These are phyloP conservation scores for Tubosaeta sp. DNA, from an alignment of 768 basidiomycete genomes.

Conservation along the genomic window DNA sequence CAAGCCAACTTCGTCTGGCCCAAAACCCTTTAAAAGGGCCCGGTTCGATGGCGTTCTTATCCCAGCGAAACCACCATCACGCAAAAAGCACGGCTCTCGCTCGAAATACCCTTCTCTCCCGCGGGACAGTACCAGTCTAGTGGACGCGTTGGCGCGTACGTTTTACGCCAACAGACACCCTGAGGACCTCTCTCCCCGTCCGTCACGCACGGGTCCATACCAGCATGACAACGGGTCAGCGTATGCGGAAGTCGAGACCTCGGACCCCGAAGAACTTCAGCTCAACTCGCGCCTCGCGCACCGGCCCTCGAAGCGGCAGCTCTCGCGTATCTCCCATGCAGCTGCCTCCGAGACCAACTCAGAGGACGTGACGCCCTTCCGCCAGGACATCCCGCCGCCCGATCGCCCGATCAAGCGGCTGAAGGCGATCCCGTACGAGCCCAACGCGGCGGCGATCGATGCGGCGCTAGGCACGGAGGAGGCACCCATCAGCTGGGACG, in stretches of 20 bases:
- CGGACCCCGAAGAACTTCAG: slow-evolving; percentile 17
- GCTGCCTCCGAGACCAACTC: slow-evolving; percentile 13
- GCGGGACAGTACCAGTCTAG: slow-evolving; percentile 8
- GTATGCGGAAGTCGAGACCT: slow-evolving; percentile 20
- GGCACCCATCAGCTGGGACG: slow-evolving; percentile 20
- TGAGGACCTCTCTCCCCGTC: background rate
- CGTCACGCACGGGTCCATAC: background rate
- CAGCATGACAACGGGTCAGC: slow-evolving; percentile 1
- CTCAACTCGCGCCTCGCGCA: slow-evolving; percentile 12
- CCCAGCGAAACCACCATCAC: slow-evolving; percentile 1
- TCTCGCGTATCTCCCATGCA: background rate
- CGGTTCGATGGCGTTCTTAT: slow-evolving; percentile 26
- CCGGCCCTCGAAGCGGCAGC: slow-evolving; percentile 2
- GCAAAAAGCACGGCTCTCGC: background rate
- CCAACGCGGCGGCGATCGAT: slow-evolving; percentile 15
- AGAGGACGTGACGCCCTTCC: background rate
- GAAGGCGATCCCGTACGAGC: slow-evolving; percentile 21
- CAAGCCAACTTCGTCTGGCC: background rate
- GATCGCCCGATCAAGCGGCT: slow-evolving; percentile 16
- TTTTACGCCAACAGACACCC: slow-evolving; percentile 25
- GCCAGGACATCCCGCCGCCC: background rate
- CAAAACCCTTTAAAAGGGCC: slow-evolving; percentile 8
- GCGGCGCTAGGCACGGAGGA: slow-evolving; percentile 20
- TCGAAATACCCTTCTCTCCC: background rate
- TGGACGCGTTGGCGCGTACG: slow-evolving; percentile 22